Evolutionary conservation across 495 filamentous ascomycete genomes (phyloP).

Genomic region (Diplogelasinospora grovesii): DNA sequence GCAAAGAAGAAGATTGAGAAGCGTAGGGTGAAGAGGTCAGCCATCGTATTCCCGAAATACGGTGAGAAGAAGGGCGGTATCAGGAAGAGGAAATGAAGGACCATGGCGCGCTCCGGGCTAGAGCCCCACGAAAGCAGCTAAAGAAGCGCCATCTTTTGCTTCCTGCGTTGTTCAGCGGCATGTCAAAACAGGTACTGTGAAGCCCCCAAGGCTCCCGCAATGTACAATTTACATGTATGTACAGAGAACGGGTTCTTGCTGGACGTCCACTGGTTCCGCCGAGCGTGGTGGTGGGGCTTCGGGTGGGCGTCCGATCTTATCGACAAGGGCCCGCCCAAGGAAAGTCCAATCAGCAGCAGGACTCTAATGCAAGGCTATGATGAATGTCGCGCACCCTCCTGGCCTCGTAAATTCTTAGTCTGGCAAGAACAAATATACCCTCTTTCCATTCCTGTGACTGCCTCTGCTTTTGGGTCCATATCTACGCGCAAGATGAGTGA

Average conservation of each 20-base stretch:
- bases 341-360: constrained; percentile 1
- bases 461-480: no score
- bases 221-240: no score
- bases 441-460: no score
- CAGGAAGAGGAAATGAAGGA: constrained; percentile 34
- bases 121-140: not conserved
- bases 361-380: not conserved
- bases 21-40: constrained; percentile 40
- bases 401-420: not conserved
- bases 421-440: not conserved
- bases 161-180: no score
- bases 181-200: no score
- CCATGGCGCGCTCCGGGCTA: not conserved
- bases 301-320: not conserved
- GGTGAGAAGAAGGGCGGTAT: constrained; percentile 33
- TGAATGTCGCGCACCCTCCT: no score
- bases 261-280: no score
- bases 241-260: no score
- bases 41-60: constrained; percentile 47
- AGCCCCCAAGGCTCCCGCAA: not conserved
- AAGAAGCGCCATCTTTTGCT: not conserved
- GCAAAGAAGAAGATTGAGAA: constrained; percentile 37
- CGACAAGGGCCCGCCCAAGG: no score
- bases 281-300: not conserved
- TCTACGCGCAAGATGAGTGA: no score